Evolutionary conservation across 192 early-diverging fungal species (phyloP), one percentile per base, ranked within the genome.

Genomic region (Coemansia sp.): DNA sequence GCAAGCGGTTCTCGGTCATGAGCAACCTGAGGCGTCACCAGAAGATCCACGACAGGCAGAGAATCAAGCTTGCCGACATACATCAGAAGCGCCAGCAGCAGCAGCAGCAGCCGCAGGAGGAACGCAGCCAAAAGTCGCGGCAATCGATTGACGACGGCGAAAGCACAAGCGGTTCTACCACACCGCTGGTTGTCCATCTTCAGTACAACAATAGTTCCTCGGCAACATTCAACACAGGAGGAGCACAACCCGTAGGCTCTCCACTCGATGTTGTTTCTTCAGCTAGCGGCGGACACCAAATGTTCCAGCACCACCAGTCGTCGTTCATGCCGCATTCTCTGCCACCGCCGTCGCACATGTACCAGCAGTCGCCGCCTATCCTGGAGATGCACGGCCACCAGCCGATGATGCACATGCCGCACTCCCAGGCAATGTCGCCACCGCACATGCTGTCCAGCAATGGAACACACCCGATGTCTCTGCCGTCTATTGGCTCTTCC

Each of bases 11-110:
- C 69, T 90, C 89, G 10, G 89, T 90, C 36, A 83, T 88, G 64
- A 89, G 88, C 72, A 90, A 90, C 64, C 72, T 90, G 67, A 81
- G 89, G 23, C 84, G 89, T 18, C 89, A 90, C 63, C 83, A 78
- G 70, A 78, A 84, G 41, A 86, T 87, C 60, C 88, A 89, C 58
- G 69, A 85, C 60, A 70, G 83, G 9, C 80, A 82, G 78, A 24
- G 70, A n/a, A 53, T 64, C 39, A 81, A 81, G 67, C 68, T 76
- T 26, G 69, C 70, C 26, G 71, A 69, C 23, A 71, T 69, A 33
- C 68, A 80, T 20, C 72, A 81, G 62, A 73, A 75, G 66, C 60
- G 57, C 48, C 65, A 68, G 39, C 78, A 75, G 63, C 59, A 68
- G 63, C 59, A 68, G 30, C 30, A 30, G 30, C 30, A 30, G 30